These are phyloP conservation scores for Sisymbrium altissimum DNA, from an alignment of 345 rosid genomes.

Conservation along the genomic window DNA sequence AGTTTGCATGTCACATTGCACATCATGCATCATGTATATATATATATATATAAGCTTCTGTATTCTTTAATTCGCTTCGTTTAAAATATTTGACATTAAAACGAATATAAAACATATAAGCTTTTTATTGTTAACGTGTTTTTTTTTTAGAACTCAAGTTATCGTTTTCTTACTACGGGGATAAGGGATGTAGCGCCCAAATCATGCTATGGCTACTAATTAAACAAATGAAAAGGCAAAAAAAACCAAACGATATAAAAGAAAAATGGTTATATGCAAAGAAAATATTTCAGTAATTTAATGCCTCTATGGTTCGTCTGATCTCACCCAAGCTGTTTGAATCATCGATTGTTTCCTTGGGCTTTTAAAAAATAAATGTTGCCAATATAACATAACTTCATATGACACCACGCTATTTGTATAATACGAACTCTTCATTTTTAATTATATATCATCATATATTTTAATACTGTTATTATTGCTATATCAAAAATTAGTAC, in stretches of 20 bases:
- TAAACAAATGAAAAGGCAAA: neutral
- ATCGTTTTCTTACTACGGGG: neutral
- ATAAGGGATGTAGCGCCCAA: neutral
- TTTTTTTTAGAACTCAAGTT: too few relatives aligned
- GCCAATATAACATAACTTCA: too few relatives aligned
- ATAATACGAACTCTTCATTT: too few relatives aligned
- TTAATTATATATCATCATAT: neutral
- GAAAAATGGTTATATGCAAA: neutral
- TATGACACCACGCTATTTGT: too few relatives aligned
- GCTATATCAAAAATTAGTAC: neutral
- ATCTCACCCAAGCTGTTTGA: too few relatives aligned
- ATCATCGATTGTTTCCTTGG: too few relatives aligned
- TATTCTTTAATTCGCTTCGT: neutral
- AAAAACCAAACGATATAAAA: neutral
- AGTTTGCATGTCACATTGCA: conserved; percentile 13
- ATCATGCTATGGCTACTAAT: too few relatives aligned
- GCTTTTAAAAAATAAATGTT: too few relatives aligned
- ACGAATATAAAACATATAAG: neutral
- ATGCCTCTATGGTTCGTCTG: too few relatives aligned
- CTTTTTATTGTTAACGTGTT: neutral
- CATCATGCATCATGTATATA: neutral
- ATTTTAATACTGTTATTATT: neutral
- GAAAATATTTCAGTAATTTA: too few relatives aligned
- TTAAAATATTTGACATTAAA: neutral
- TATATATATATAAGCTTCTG: neutral